Evolutionary conservation across 208 protist genomes (phyloP).

Genomic region (Crithidia mellificae): DNA sequence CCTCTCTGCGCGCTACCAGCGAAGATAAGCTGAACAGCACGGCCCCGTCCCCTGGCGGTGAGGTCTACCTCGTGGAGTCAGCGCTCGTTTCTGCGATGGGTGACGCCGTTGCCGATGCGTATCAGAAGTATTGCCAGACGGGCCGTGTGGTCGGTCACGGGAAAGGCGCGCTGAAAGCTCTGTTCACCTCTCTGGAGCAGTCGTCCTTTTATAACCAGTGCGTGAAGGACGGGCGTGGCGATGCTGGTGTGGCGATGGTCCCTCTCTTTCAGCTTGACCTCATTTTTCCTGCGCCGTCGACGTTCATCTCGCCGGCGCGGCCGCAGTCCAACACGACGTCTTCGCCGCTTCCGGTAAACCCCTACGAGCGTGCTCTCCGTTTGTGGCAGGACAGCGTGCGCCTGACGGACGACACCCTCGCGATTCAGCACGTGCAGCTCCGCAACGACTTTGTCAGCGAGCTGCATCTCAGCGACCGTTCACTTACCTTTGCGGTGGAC

Average conservation of each 20-base stretch:
- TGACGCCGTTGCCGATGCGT: not conserved
- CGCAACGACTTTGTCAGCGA: conserved; percentile 1
- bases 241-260: not conserved
- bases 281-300: not conserved
- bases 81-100: conserved; percentile 1
- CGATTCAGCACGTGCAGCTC: conserved; percentile 3
- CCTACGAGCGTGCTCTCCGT: not conserved
- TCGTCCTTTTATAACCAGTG: conserved; percentile 4
- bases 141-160: not conserved
- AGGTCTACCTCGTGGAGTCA: conserved; percentile 4
- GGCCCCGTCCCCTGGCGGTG: conserved; percentile 4
- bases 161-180: not conserved
- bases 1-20: not conserved
- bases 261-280: conserved; percentile 4
- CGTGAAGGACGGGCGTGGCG: not conserved
- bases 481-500: not conserved
- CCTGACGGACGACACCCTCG: not conserved
- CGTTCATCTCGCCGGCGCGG: no score
- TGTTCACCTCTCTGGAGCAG: conserved; percentile 1
- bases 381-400: not conserved
- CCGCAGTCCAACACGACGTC: not conserved
- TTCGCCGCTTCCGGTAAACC: not conserved
- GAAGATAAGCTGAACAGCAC: not conserved
- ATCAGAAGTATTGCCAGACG: not conserved
- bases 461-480: not conserved